Evolutionary conservation across 768 basidiomycete genomes (phyloP).

Genomic region (Leccinum pellstonianum): DNA sequence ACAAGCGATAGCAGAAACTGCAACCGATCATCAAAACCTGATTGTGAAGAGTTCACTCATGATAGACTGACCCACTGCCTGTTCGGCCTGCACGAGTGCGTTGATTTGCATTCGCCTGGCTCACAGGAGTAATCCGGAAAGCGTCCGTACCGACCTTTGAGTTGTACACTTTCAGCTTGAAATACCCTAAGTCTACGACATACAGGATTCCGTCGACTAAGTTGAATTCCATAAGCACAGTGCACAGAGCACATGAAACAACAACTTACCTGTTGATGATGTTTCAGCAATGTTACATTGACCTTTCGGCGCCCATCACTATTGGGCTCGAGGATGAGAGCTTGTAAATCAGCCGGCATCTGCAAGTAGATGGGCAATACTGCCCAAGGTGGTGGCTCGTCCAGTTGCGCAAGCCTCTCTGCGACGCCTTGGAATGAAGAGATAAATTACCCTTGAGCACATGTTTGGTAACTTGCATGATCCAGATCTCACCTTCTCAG

Average conservation of each 20-base stretch:
- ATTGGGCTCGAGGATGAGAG: slow-evolving; percentile 95
- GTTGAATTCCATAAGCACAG: slow-evolving; percentile 5
- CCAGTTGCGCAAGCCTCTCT: slow-evolving; percentile 92
- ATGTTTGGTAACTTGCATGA: background rate
- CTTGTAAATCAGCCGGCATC: slow-evolving; percentile 98
- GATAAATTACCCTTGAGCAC: slow-evolving; percentile 29
- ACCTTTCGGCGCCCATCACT: slow-evolving; percentile 93
- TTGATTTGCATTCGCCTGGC: slow-evolving; percentile 97
- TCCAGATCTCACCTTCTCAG: slow-evolving; percentile 73
- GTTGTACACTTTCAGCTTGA: slow-evolving; percentile 98
- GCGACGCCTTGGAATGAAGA: background rate
- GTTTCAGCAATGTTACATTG: slow-evolving; percentile 99
- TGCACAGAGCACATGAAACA: background rate
- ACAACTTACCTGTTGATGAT: slow-evolving; percentile 74
- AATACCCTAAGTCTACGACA: slow-evolving; percentile 95
- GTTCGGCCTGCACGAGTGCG: slow-evolving; percentile 95
- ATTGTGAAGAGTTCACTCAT: background rate
- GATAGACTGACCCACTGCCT: slow-evolving; percentile 75
- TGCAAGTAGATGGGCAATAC: slow-evolving; percentile 98
- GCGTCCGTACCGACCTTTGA: slow-evolving; percentile 99
- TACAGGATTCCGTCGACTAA: slow-evolving; percentile 95
- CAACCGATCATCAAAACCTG: slow-evolving; percentile 1
- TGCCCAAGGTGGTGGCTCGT: slow-evolving; percentile 83
- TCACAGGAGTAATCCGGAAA: slow-evolving; percentile 97
- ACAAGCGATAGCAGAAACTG: slow-evolving; percentile 94